A percentile compares a stretch with the other conserved stretches of the same genome.
These are phyloP conservation scores for Kwoniella sp. DNA, from an alignment of 768 basidiomycete genomes.

Conservation along the genomic window DNA sequence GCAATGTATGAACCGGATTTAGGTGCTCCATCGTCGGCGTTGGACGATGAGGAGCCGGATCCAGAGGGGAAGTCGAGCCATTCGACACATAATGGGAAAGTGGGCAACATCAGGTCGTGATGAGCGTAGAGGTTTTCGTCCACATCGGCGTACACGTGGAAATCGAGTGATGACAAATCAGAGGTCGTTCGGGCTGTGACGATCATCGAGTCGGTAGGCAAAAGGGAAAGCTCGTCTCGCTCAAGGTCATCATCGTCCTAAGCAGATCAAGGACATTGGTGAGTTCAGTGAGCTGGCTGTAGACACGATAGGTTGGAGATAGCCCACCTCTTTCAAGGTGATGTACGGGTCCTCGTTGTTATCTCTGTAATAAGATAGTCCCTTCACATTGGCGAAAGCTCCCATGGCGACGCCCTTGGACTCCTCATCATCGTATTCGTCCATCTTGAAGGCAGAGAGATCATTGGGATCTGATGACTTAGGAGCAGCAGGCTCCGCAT, in stretches of 20 bases:
- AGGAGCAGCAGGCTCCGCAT: slow-evolving; percentile 45
- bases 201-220: slow-evolving; percentile 88
- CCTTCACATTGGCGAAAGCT: slow-evolving; percentile 94
- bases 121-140: slow-evolving; percentile 80
- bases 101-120: slow-evolving; percentile 96
- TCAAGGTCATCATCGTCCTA: slow-evolving; percentile 69
- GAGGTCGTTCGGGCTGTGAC: slow-evolving; percentile 94
- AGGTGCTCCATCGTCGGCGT: slow-evolving; percentile 45
- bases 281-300: slow-evolving; percentile 1
- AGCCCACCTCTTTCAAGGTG: slow-evolving; percentile 82
- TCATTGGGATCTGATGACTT: slow-evolving; percentile 63
- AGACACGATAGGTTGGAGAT: background rate
- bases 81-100: slow-evolving; percentile 96
- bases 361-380: slow-evolving; percentile 84
- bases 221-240: slow-evolving; percentile 81
- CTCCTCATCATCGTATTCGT: slow-evolving; percentile 85
- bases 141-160: slow-evolving; percentile 89
- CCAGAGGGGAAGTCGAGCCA: slow-evolving; percentile 87
- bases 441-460: slow-evolving; percentile 82
- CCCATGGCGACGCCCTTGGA: slow-evolving; percentile 59
- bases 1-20: slow-evolving; percentile 85
- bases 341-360: slow-evolving; percentile 96
- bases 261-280: too few species aligned
- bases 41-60: slow-evolving; percentile 26
- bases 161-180: slow-evolving; percentile 90